phyloP scores from a whole-genome alignment of 2,329 filamentous ascomycete species.

The Orbilia oligospora region DNA sequence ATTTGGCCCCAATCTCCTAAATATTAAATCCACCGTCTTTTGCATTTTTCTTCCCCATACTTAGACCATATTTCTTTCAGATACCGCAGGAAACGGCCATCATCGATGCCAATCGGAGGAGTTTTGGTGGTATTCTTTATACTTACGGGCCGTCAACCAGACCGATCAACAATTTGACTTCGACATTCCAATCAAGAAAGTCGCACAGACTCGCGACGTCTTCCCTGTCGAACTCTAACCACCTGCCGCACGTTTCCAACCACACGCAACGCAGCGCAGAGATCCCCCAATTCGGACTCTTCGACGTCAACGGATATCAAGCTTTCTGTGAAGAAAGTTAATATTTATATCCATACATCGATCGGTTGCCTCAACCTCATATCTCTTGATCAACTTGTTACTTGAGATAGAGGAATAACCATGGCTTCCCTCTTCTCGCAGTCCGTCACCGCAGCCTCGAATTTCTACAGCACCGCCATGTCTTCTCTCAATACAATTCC shows the following conservation, averaged over 20 bases:
- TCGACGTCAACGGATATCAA: constrained; percentile 36
- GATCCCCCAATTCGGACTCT: constrained; percentile 21
- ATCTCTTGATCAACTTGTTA: not conserved
- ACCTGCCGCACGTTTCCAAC: constrained; percentile 22
- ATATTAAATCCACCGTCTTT: constrained; percentile 2
- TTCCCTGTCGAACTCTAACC: constrained; percentile 30
- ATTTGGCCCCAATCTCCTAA: constrained; percentile 36
- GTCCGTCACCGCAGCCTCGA: constrained; percentile 43
- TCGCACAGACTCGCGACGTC: constrained; percentile 14
- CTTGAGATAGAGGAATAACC: constrained; percentile 21
- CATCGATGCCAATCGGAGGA: constrained; percentile 26
- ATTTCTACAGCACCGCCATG: constrained; percentile 50
- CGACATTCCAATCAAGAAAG: constrained; percentile 25
- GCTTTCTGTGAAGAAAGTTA: constrained; percentile 29
- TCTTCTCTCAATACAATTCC: constrained; percentile 54
- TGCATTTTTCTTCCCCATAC: not conserved
- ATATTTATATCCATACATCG: not conserved
- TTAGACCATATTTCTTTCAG: not conserved
- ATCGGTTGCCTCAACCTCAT: constrained; percentile 10
- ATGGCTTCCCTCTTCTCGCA: constrained; percentile 52
- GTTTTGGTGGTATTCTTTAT: not conserved
- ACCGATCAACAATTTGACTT: too few relatives aligned
- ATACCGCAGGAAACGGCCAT: not conserved
- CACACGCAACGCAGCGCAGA: constrained; percentile 23
- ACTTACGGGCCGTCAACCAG: not conserved